Base-by-base conservation (phyloP, 371 early-diverging fungal genomes). In the Synchytrium microbalum region DNA sequence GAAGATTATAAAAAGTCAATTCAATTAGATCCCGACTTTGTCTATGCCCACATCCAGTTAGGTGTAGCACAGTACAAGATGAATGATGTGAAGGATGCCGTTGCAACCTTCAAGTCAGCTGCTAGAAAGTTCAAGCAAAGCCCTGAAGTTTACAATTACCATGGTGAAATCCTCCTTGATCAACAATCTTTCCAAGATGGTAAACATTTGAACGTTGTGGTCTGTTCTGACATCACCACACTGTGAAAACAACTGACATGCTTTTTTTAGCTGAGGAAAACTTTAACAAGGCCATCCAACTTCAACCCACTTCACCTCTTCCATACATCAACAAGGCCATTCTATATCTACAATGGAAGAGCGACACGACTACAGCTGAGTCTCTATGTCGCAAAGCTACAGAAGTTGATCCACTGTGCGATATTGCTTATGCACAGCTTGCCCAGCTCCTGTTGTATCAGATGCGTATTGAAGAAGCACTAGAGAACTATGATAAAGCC, bases 291-390 rank as follows among this genome's bases (percentile, higher is more conserved):
- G 87, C 91, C 3, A 84, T 89, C 65, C 75, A 78, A 33, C 71
- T 91, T 67, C 81, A 84, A 55, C 79, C 85, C 24, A 77, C 78
- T 54, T 90, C 88, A 69, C 92, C 95, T 14, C 77, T 94, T 54
- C 93, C 95, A 10, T 93, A 92, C 66, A 94, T 96, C 77, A 96
- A 96, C 84, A 93, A 95, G 79, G 77, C 77, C n/a, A 87, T 95
- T 72, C 74, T 92, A 32, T 81, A 85, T 73, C 86, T 92, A 68
- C 95, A 95, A 73, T 83, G 83, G 64, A 84, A 82, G 70, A 80
- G 85, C 31, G 89, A 97, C 67, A 70, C 84, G 13, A 78, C 78
- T 54, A 78, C 79, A 60, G 90, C 95, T n/a, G 89, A 88, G 77
- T 69, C 72, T 26, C 75, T 92, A 61, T 92, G 92, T 74, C 77